Conservation (phyloP, 148 eudicot species). For the Camellia japonica region DNA sequence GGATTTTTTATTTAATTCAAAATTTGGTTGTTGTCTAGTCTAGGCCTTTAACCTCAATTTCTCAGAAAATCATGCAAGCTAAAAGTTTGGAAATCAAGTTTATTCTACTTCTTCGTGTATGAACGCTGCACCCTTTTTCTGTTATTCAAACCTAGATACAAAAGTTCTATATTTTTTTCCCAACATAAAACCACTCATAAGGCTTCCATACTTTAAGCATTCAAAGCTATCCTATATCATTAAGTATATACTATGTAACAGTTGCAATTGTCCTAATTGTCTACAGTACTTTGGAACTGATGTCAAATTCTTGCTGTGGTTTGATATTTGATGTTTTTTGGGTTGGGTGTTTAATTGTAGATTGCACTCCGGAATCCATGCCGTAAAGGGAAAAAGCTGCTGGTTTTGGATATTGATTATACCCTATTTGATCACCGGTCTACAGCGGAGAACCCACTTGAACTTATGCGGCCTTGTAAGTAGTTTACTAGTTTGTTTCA, state of each 20-base stretch:
- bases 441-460: slow-evolving; percentile 79
- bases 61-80: too few species aligned
- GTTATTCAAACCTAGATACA: too few species aligned
- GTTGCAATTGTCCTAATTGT: not conserved
- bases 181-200: too few species aligned
- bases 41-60: too few species aligned
- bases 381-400: slow-evolving; percentile 88
- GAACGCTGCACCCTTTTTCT: too few species aligned
- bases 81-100: too few species aligned
- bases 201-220: too few species aligned
- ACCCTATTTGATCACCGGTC: slow-evolving; percentile 98
- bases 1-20: too few species aligned
- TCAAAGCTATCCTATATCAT: not conserved
- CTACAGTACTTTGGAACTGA: not conserved
- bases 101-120: too few species aligned
- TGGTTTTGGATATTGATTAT: slow-evolving; percentile 95
- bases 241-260: not conserved
- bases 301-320: not conserved
- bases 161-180: too few species aligned
- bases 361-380: slow-evolving; percentile 84
- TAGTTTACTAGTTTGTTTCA: slow-evolving; percentile 32
- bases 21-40: too few species aligned
- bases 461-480: slow-evolving; percentile 99
- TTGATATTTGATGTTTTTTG: not conserved
- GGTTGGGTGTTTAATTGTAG: slow-evolving; percentile 32